These are phyloP conservation scores for Ustilago shanxiensis DNA, from an alignment of 1,284 basidiomycete species.

Conservation along the genomic window DNA sequence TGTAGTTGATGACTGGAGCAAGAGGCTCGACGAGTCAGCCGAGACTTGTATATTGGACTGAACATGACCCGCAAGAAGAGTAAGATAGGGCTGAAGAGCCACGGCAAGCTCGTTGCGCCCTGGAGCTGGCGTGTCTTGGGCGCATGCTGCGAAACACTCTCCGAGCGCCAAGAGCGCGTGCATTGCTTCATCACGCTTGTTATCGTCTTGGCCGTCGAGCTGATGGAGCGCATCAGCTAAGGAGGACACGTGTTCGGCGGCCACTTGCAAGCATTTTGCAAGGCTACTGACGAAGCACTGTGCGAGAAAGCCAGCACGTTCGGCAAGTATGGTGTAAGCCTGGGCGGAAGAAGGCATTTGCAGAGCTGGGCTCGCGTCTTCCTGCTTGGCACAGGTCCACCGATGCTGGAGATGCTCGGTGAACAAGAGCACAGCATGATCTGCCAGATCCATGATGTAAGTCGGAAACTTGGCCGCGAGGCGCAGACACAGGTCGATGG, in stretches of 20 bases:
- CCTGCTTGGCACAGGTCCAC: slow-evolving; percentile 44
- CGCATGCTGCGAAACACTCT: slow-evolving; percentile 18
- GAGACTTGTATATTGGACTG: not conserved
- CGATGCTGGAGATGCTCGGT: slow-evolving; percentile 33
- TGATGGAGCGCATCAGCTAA: slow-evolving; percentile 23
- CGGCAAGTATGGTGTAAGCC: slow-evolving; percentile 16
- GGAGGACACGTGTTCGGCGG: slow-evolving; percentile 29
- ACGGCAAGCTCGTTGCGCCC: slow-evolving; percentile 11
- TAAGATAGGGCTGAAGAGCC: slow-evolving; percentile 24
- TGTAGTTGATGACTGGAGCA: not conserved
- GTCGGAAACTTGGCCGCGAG: slow-evolving; percentile 24
- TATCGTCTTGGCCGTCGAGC: slow-evolving; percentile 7
- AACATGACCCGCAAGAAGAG: slow-evolving; percentile 27
- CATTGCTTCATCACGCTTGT: not conserved
- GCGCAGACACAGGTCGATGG: slow-evolving; percentile 32
- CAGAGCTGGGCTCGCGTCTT: slow-evolving; percentile 2
- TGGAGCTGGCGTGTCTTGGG: not conserved
- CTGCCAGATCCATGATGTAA: slow-evolving; percentile 32
- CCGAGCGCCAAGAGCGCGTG: slow-evolving; percentile 11
- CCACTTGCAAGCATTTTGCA: slow-evolving; percentile 19
- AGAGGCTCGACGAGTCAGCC: not conserved
- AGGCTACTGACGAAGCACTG: slow-evolving; percentile 19
- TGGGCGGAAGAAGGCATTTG: slow-evolving; percentile 23
- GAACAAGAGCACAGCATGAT: slow-evolving; percentile 29
- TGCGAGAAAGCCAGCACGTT: slow-evolving; percentile 19